Conservation (phyloP, 2,329 filamentous ascomycete genomes). For the Penicillium sp. region DNA sequence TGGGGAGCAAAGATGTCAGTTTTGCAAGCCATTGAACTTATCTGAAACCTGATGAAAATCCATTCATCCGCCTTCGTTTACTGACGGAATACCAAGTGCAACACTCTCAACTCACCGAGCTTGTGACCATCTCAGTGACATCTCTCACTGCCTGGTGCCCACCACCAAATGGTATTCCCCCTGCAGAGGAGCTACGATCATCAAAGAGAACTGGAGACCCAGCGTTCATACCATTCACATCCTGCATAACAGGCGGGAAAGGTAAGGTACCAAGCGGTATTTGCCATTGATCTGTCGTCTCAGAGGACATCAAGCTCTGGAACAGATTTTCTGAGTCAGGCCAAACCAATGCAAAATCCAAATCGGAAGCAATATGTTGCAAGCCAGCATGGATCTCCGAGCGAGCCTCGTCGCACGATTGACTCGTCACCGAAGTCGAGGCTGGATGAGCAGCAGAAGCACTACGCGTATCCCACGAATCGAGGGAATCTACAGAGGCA, state of each 20-base stretch:
- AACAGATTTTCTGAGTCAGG: conserved; percentile 48
- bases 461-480: conserved; percentile 28
- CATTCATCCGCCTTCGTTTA: background rate
- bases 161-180: conserved; percentile 42
- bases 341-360: conserved; percentile 47
- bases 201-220: conserved; percentile 40
- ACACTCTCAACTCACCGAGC: conserved; percentile 34
- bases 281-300: conserved; percentile 43
- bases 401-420: conserved; percentile 28
- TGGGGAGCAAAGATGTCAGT: conserved; percentile 12
- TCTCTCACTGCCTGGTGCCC: conserved; percentile 47
- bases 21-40: background rate
- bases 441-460: conserved; percentile 17
- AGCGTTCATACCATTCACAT: conserved; percentile 32
- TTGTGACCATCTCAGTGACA: conserved; percentile 47
- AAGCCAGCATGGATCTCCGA: conserved; percentile 16
- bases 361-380: conserved; percentile 30
- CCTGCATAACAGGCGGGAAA: conserved; percentile 35
- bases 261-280: conserved; percentile 45
- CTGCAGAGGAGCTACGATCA: conserved; percentile 39
- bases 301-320: conserved; percentile 46
- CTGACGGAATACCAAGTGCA: background rate
- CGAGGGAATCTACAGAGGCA: conserved; percentile 21
- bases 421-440: conserved; percentile 22
- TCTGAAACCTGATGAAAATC: too few species aligned